Conservation (phyloP, 129 eudicot genomes). For the Arctium lappa region DNA sequence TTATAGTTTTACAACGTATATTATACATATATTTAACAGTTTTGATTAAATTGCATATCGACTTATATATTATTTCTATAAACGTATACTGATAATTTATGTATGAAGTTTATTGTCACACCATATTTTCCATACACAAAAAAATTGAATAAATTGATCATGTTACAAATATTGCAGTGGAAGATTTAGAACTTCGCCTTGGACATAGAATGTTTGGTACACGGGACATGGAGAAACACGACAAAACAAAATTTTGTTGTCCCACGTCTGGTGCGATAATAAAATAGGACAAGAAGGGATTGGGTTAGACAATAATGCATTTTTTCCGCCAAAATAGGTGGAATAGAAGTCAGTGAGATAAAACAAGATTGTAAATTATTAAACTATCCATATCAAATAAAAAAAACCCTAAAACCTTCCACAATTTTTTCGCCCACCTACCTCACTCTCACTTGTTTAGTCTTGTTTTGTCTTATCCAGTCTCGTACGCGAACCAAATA, state of each 20-base stretch:
- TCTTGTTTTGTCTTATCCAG: neutral
- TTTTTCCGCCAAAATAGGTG: neutral
- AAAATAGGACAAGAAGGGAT: too few relatives aligned
- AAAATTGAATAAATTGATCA: neutral
- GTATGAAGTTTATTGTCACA: neutral
- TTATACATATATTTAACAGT: neutral
- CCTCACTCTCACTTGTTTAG: too few relatives aligned
- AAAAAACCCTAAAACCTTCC: too few relatives aligned
- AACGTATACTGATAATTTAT: too few relatives aligned
- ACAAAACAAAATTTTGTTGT: too few relatives aligned
- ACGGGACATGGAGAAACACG: too few relatives aligned
- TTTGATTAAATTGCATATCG: neutral
- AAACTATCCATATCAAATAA: neutral
- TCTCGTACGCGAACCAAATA: neutral
- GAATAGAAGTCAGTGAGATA: neutral
- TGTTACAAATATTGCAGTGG: neutral
- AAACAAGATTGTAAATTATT: too few relatives aligned
- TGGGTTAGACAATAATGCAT: too few relatives aligned
- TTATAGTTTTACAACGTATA: too few relatives aligned
- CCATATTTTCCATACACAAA: neutral
- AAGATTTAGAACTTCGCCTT: neutral
- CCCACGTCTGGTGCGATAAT: too few relatives aligned
- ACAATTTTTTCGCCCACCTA: too few relatives aligned
- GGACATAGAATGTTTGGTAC: neutral
- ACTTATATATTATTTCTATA: too few relatives aligned